Percentiles rank a stretch among this genome's conserved stretches.
These are phyloP conservation scores for Pichia pseudocactophila DNA, from an alignment of 805 yeast genomes.

Conservation along the genomic window DNA sequence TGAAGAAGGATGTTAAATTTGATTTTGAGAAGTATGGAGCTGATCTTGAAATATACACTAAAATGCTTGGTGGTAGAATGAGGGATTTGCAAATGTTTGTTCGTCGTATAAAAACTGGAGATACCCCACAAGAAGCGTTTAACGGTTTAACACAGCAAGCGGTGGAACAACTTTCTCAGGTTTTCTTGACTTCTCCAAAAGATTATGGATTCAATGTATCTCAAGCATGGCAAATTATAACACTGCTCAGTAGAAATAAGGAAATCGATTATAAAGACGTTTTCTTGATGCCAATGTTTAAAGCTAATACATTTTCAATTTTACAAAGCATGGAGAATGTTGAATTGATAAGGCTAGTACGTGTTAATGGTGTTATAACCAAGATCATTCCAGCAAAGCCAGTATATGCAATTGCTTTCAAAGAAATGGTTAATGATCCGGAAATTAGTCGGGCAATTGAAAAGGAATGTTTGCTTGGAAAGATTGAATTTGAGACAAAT, in stretches of 20 bases:
- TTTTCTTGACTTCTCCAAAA: conserved; percentile 41
- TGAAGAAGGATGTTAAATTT: conserved; percentile 17
- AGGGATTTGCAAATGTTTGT: conserved; percentile 85
- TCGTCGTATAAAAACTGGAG: conserved; percentile 84
- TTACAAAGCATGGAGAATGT: conserved; percentile 67
- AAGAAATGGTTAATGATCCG: conserved; percentile 48
- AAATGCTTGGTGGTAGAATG: conserved; percentile 91
- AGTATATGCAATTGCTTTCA: conserved; percentile 70
- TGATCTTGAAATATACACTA: conserved; percentile 47
- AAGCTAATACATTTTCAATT: conserved; percentile 44
- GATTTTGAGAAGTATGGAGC: conserved; percentile 19
- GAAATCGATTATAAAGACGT: conserved; percentile 42
- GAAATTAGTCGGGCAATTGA: conserved; percentile 55
- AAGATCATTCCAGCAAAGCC: conserved; percentile 78
- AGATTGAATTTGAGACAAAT: conserved; percentile 50
- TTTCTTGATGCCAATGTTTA: conserved; percentile 50
- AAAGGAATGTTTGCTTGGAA: conserved; percentile 44
- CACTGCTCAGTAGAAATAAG: conserved; percentile 44
- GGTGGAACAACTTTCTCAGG: conserved; percentile 79
- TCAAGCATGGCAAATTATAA: conserved; percentile 83
- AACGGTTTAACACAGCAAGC: conserved; percentile 76
- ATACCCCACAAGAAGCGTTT: conserved; percentile 66
- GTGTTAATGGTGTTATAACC: conserved; percentile 67
- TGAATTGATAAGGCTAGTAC: conserved; percentile 62
- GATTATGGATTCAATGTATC: conserved; percentile 52